phyloP scores from a whole-genome alignment of 2,329 filamentous ascomycete species.

The Pseudogymnoascus sp. region DNA sequence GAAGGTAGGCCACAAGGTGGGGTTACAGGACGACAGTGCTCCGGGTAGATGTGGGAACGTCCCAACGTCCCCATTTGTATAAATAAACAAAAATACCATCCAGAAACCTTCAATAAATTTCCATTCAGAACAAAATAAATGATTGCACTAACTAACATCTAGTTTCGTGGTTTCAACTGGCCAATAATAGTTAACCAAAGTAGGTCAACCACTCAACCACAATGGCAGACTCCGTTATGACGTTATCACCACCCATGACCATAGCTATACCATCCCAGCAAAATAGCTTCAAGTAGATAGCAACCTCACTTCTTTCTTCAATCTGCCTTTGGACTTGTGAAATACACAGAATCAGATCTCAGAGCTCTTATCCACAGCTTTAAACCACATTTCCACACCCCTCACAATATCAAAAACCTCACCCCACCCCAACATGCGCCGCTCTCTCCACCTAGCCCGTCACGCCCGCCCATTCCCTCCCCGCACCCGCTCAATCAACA shows the following conservation, averaged over 20 bases:
- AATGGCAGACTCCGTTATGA: not conserved
- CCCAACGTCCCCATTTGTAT: not conserved
- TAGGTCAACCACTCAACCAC: not conserved
- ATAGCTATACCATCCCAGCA: not conserved
- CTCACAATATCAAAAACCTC: not conserved
- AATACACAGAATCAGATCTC: not conserved
- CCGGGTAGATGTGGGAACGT: not conserved
- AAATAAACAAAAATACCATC: not conserved
- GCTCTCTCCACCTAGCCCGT: not conserved
- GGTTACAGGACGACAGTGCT: slow-evolving; percentile 6
- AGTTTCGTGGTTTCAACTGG: not conserved
- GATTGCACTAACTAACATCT: not conserved
- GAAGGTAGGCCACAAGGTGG: slow-evolving; percentile 1
- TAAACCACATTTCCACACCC: not conserved
- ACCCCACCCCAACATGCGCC: not conserved
- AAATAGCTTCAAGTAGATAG: not conserved
- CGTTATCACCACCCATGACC: not conserved
- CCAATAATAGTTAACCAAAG: not conserved
- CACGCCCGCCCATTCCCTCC: not conserved
- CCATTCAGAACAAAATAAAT: not conserved
- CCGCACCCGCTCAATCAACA: not conserved
- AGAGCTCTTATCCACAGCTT: not conserved
- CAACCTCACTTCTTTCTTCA: not conserved
- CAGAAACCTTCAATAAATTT: not conserved
- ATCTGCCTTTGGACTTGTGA: not conserved